phyloP scores from a whole-genome alignment of 805 yeast species.

The Candida germanica region DNA sequence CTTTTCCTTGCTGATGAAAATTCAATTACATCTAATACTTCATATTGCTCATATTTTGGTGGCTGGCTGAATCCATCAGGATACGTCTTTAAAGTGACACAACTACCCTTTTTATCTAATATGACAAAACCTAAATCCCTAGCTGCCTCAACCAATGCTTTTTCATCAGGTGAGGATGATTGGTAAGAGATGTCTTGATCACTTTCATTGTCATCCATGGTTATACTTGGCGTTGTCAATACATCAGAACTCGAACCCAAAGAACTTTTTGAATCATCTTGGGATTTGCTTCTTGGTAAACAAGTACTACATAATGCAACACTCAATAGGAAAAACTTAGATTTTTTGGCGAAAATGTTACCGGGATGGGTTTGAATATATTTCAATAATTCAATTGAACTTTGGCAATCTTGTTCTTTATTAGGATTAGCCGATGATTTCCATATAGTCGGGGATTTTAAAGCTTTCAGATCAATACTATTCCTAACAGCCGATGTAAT shows the following conservation, averaged over 20 bases:
- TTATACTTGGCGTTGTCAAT: too few species aligned
- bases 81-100: conserved; percentile 67
- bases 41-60: conserved; percentile 66
- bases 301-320: conserved; percentile 90
- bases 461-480: conserved; percentile 27
- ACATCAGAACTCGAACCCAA: not conserved
- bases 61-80: conserved; percentile 74
- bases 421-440: conserved; percentile 47
- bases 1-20: conserved; percentile 86
- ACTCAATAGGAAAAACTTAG: conserved; percentile 73
- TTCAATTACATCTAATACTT: conserved; percentile 77
- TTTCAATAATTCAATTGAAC: conserved; percentile 61
- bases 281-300: conserved; percentile 55
- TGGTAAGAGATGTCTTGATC: conserved; percentile 64
- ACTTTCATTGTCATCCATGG: conserved; percentile 11
- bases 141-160: conserved; percentile 92
- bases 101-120: conserved; percentile 58
- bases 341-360: conserved; percentile 64
- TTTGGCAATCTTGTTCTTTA: conserved; percentile 38
- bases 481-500: conserved; percentile 33
- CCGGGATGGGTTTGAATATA: conserved; percentile 73
- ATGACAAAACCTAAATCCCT: conserved; percentile 92
- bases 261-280: not conserved
- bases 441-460: conserved; percentile 36
- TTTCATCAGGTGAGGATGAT: conserved; percentile 94